Conservation (phyloP, 306 rosid species). For the Pterocarpus santalinus region DNA sequence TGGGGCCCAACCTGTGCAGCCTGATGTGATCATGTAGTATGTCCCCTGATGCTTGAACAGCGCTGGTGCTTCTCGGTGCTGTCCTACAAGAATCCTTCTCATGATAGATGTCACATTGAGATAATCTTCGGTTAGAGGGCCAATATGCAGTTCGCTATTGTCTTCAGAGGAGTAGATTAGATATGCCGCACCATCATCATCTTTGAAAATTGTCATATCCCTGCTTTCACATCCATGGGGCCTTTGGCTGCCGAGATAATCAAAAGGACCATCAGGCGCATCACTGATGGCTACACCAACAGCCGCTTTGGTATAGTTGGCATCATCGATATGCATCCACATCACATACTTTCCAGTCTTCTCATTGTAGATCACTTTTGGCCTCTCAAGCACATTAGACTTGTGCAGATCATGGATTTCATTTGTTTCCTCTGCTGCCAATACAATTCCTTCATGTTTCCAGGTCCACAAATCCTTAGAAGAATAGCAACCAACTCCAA, state of each 20-base stretch:
- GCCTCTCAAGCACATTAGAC: slow-evolving; percentile 94
- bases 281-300: slow-evolving; percentile 88
- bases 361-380: slow-evolving; percentile 90
- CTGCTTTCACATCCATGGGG: slow-evolving; percentile 96
- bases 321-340: slow-evolving; percentile 99
- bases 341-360: slow-evolving; percentile 87
- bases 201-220: slow-evolving; percentile 96
- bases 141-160: slow-evolving; percentile 95
- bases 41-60: slow-evolving; percentile 86
- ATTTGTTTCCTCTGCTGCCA: slow-evolving; percentile 80
- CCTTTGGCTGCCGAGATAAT: slow-evolving; percentile 83
- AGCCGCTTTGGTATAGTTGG: slow-evolving; percentile 92
- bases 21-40: slow-evolving; percentile 98
- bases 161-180: slow-evolving; percentile 93
- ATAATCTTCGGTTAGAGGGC: slow-evolving; percentile 84
- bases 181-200: slow-evolving; percentile 87
- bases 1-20: slow-evolving; percentile 99
- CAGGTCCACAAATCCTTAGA: slow-evolving; percentile 96
- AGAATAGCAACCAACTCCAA: slow-evolving; percentile 98
- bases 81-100: slow-evolving; percentile 87
- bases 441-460: slow-evolving; percentile 94
- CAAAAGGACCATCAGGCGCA: slow-evolving; percentile 85
- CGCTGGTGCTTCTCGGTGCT: slow-evolving; percentile 98
- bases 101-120: slow-evolving; percentile 66
- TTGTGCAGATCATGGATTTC: slow-evolving; percentile 93